Base-by-base conservation (phyloP, 2,329 filamentous ascomycete genomes). In the Coleophoma eucalyptorum region DNA sequence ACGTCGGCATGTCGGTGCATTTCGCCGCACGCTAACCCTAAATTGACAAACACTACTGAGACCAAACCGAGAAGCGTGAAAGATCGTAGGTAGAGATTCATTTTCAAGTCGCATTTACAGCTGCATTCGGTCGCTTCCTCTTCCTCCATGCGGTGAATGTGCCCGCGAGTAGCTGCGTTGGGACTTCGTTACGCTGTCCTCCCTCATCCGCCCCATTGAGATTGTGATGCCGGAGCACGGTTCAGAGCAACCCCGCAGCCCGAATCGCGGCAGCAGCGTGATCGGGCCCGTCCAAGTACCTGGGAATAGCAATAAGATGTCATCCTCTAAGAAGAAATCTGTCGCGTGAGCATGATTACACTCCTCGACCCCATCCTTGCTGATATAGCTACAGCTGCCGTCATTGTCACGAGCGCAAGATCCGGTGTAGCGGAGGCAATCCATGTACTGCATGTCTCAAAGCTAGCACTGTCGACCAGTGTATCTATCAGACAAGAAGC, bases 381-480 rank as follows among this genome's bases (percentile, higher is more conserved):
- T 18, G 6, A 38, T n/a, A 15, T 18, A 15, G 15, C 35, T 6
- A n/a, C 15, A 51, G 49, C 10, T 51, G 49, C 31, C 44, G 37
- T 34, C 44, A 37, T 34, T 51, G 49, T 31, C 49, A 51, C 34
- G 18, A 62, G 26, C 58, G 59, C 35, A 68, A 69, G 47, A 57
- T 67, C 34, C 67, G 66, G 54, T 69, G 66, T 50, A 62, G 62
- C n/a, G 65, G 65, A 6, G 65, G 59, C 2, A 55, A 58, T 5
- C 66, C 66, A n/a, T 69, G 66, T 50, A 53, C 56, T 5, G 60
- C 58, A 19, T 69, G 66, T 43, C 49, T 52, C 16, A 49, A 55
- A n/a, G 43, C 58, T 8, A 55, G 61, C 16, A 15, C 15, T 38
- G 35, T n/a, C 4, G 18, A 38, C 12, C 15, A 38, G 15, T 38